Conservation (phyloP, 768 basidiomycete genomes). For the Boletus vermiculosoides region DNA sequence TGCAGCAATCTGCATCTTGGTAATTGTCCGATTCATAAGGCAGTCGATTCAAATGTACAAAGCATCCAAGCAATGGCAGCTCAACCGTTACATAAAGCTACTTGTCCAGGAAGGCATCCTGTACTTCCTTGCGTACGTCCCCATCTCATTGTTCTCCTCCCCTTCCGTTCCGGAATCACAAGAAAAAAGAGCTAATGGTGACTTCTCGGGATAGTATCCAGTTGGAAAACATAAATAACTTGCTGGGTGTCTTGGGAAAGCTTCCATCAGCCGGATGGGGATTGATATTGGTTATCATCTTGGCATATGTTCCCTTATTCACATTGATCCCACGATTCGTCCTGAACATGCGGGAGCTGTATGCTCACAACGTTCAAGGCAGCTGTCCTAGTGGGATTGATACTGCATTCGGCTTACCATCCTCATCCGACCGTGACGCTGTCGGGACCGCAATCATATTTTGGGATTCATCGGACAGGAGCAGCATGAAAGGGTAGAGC, state of each 20-base stretch:
- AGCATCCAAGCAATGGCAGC: background rate
- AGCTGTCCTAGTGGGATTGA: background rate
- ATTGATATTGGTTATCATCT: background rate
- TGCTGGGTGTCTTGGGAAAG: background rate
- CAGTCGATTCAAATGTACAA: background rate
- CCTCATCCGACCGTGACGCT: background rate
- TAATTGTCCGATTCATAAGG: background rate
- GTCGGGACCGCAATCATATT: background rate
- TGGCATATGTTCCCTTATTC: background rate
- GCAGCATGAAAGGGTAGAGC: background rate
- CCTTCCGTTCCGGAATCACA: background rate
- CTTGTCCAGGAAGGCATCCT: background rate
- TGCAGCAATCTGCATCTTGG: background rate
- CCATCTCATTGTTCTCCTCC: background rate
- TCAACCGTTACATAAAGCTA: background rate
- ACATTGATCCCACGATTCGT: constrained; percentile 3
- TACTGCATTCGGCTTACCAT: constrained; percentile 4
- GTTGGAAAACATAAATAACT: background rate
- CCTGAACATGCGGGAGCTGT: constrained; percentile 5
- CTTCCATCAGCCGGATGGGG: background rate
- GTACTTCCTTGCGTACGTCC: background rate
- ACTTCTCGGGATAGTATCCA: background rate
- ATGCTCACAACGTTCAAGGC: background rate
- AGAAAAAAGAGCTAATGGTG: background rate
- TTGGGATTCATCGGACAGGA: background rate